Percentiles rank a stretch among this genome's conserved stretches.
Evolutionary conservation across 192 early-diverging fungal species (phyloP).

Genomic region (Diversispora epigaea): DNA sequence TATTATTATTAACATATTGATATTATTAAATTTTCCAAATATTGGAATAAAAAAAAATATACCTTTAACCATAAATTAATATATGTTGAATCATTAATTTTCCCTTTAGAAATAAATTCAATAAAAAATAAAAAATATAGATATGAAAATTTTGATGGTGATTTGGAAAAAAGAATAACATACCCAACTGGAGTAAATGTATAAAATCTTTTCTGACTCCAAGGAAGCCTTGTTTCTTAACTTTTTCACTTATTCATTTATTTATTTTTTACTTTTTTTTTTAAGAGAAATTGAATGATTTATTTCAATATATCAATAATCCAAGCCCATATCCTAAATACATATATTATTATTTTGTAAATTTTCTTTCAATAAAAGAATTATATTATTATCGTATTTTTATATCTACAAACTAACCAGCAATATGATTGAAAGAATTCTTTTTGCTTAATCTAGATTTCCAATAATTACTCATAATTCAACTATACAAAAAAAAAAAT

Average conservation of each 20-base stretch:
- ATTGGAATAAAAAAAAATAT: slow-evolving; percentile 1
- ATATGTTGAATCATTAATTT: slow-evolving; percentile 70
- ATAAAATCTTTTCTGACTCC: slow-evolving; percentile 94
- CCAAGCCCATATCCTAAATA: slow-evolving; percentile 74
- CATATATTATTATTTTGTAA: too few relatives aligned
- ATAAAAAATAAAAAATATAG: slow-evolving; percentile 35
- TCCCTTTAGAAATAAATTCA: slow-evolving; percentile 71
- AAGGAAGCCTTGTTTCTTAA: slow-evolving; percentile 84
- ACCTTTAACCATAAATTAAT: slow-evolving; percentile 76
- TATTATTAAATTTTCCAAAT: neutral
- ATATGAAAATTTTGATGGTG: neutral
- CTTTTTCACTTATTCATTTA: slow-evolving; percentile 47
- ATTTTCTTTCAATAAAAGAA: too few relatives aligned
- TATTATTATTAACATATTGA: neutral
- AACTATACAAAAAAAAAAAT: slow-evolving; percentile 45
- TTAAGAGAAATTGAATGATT: too few relatives aligned
- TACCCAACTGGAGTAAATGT: slow-evolving; percentile 90
- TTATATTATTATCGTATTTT: too few relatives aligned
- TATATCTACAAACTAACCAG: slow-evolving; percentile 34
- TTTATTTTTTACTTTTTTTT: too few relatives aligned
- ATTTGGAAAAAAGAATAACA: neutral
- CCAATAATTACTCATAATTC: slow-evolving; percentile 93
- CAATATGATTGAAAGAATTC: slow-evolving; percentile 66
- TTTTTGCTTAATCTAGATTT: slow-evolving; percentile 62
- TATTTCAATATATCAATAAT: slow-evolving; percentile 45